Evolutionary conservation across 768 basidiomycete species (phyloP).

Genomic region (Boletus pseudo-olivaceus): DNA sequence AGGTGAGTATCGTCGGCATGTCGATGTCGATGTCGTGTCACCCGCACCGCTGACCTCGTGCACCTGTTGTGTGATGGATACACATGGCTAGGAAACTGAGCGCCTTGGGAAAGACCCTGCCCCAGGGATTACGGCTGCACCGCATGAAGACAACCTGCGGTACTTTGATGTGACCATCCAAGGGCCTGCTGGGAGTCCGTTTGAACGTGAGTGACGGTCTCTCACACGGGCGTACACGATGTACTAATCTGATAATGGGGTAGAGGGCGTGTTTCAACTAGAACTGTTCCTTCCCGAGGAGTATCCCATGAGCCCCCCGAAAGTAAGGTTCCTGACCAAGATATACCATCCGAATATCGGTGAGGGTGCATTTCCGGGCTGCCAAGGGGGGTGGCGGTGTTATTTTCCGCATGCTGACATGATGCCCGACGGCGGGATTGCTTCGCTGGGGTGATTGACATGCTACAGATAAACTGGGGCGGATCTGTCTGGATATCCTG

Average conservation of each 20-base stretch:
- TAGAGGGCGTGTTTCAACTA: constrained; percentile 91
- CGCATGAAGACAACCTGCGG: constrained; percentile 95
- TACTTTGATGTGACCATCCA: constrained; percentile 99
- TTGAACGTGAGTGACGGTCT: constrained; percentile 59
- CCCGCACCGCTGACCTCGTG: constrained; percentile 19
- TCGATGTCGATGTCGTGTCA: constrained; percentile 17
- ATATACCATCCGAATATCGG: constrained; percentile 99
- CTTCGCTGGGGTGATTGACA: neutral
- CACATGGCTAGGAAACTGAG: constrained; percentile 80
- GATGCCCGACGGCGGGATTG: constrained; percentile 11
- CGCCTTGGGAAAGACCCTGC: constrained; percentile 94
- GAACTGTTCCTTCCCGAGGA: constrained; percentile 98
- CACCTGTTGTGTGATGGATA: constrained; percentile 10
- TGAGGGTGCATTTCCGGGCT: constrained; percentile 38
- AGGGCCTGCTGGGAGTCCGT: constrained; percentile 93
- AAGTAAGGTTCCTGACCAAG: constrained; percentile 96
- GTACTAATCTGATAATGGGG: constrained; percentile 4
- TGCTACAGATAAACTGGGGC: constrained; percentile 86
- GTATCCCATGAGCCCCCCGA: constrained; percentile 99
- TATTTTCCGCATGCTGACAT: constrained; percentile 21
- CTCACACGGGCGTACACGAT: neutral
- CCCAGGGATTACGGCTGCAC: constrained; percentile 91
- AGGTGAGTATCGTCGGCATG: constrained; percentile 32
- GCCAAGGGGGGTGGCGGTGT: constrained; percentile 5
- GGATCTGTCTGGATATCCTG: constrained; percentile 97